Evolutionary conservation across 768 basidiomycete genomes (phyloP), one percentile per base, ranked within the genome.

Genomic region (Tylopilus rubrobrunneus): DNA sequence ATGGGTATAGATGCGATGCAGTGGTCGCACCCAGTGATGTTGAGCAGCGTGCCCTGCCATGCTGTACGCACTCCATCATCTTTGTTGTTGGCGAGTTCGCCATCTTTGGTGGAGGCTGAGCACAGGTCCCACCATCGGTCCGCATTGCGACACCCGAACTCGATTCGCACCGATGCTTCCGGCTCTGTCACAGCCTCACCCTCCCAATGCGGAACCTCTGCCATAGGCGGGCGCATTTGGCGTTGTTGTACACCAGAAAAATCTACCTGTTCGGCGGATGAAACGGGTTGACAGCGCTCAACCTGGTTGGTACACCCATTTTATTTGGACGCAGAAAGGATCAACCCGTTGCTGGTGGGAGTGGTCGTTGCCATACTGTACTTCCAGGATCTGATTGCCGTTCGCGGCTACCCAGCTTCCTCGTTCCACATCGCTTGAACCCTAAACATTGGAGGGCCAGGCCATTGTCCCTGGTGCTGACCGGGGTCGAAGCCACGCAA

Each of bases 221-320:
- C 92, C 95, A 1, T 94, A 98, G 68, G 89, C n/a, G n/a, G n/a
- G n/a, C n/a, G n/a, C n/a, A n/a, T n/a, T n/a, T n/a, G 0, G 83
- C 90, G 1, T 87, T 94, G 14, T 72, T 84, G 19, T 85, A 91
- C 62, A 73, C 75, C 28, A 76, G 78, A 53, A 86, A 81, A 64
- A 78, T 98, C 0, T 90, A 89, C 75, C 71, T 97, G 4, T 97
- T 96, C 62, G 95, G 93, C 8, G 93, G 95, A n/a, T 93, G 95
- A 3, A 95, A 92, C 54, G 95, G 95, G 0, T 76, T 87, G 73
- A 81, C 81, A 17, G 93, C 95, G 0, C 76, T 97, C 51, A 90
- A 91, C 29, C 72, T 75, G 48, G 60, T 70, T 37, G 65, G 71
- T 15, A 56, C 55, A 25, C 25, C 25, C 25, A 25, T 25, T 5